These are phyloP conservation scores for Solanum chacoense DNA, from an alignment of 305 asterid genomes.

Conservation along the genomic window DNA sequence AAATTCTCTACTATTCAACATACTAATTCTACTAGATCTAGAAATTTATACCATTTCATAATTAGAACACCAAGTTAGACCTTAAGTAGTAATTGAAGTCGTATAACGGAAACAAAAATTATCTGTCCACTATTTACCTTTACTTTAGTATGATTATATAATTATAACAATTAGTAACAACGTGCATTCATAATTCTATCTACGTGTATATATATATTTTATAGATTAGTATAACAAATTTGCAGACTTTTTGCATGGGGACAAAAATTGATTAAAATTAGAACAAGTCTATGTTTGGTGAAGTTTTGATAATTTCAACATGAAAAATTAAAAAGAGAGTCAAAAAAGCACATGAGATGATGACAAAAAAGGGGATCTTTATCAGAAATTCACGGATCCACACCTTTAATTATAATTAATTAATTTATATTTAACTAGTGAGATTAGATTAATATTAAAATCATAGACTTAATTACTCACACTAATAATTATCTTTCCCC, in stretches of 20 bases:
- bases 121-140: neutral
- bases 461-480: neutral
- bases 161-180: neutral
- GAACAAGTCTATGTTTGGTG: neutral
- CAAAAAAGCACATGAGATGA: neutral
- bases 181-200: neutral
- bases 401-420: neutral
- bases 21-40: neutral
- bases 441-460: neutral
- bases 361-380: neutral
- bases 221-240: neutral
- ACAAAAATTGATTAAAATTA: neutral
- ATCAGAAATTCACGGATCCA: neutral
- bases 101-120: neutral
- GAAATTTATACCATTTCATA: neutral
- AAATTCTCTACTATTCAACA: neutral
- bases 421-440: neutral
- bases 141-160: neutral
- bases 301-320: neutral
- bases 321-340: neutral
- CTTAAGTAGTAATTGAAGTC: neutral
- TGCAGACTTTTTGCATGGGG: slow-evolving; percentile 2
- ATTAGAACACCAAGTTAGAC: neutral
- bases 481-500: neutral
- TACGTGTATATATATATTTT: neutral